A percentile compares a stretch with the other conserved stretches of the same genome.
Conservation (phyloP, 1,139 yeast genomes). For the Neolecta irregularis region DNA sequence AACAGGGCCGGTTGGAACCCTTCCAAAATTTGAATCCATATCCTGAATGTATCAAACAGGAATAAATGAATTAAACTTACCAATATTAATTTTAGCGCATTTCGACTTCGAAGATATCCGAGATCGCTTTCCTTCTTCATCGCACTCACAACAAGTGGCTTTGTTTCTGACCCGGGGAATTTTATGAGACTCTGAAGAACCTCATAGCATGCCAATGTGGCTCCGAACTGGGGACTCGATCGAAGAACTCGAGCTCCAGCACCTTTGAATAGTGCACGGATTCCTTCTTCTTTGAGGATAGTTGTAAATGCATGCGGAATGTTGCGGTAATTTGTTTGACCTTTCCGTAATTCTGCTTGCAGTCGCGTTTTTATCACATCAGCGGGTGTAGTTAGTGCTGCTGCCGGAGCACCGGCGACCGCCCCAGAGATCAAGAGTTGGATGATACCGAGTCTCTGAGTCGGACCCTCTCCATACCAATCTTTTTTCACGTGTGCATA, state of each 20-base stretch:
- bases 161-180: constrained; percentile 26
- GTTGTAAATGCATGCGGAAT: constrained; percentile 61
- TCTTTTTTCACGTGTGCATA: constrained; percentile 83
- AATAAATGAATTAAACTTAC: constrained; percentile 3
- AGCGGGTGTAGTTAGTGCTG: constrained; percentile 47
- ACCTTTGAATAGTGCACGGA: constrained; percentile 82
- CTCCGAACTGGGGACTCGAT: constrained; percentile 96
- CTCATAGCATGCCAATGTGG: constrained; percentile 92
- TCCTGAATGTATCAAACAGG: constrained; percentile 17
- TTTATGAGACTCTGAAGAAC: constrained; percentile 52
- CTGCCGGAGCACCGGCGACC: constrained; percentile 95
- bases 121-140: constrained; percentile 21
- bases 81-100: constrained; percentile 30
- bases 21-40: constrained; percentile 33
- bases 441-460: constrained; percentile 51
- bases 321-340: constrained; percentile 64
- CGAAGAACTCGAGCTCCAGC: constrained; percentile 88
- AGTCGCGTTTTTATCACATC: constrained; percentile 65
- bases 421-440: constrained; percentile 83
- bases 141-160: constrained; percentile 26
- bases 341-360: constrained; percentile 68
- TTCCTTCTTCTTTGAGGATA: constrained; percentile 64
- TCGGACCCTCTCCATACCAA: constrained; percentile 71
- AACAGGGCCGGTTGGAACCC: too few species aligned
- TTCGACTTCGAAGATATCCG: constrained; percentile 29